Conservation (phyloP, 2,329 filamentous ascomycete species). For the Coleophoma cylindrospora region DNA sequence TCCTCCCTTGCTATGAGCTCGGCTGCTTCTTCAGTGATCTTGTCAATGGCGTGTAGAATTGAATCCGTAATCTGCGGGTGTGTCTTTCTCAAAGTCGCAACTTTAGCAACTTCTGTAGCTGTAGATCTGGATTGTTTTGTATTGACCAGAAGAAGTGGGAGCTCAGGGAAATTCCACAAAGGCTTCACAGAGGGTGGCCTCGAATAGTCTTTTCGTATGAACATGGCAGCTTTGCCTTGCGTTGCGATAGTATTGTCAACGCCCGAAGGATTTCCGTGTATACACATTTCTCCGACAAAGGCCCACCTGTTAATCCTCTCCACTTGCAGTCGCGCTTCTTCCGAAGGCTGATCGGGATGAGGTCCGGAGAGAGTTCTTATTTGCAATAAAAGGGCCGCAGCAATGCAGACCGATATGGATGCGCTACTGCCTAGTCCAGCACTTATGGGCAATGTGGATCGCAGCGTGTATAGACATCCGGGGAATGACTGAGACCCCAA, state of each 20-base stretch:
- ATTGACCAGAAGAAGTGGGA: slow-evolving; percentile 85
- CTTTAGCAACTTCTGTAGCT: slow-evolving; percentile 79
- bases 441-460: slow-evolving; percentile 89
- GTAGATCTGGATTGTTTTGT: slow-evolving; percentile 87
- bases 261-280: slow-evolving; percentile 93
- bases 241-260: slow-evolving; percentile 96
- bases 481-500: slow-evolving; percentile 75
- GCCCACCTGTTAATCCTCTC: slow-evolving; percentile 98
- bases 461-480: slow-evolving; percentile 81
- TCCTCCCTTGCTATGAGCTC: slow-evolving; percentile 51
- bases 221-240: slow-evolving; percentile 90
- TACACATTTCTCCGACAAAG: slow-evolving; percentile 94
- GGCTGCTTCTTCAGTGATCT: slow-evolving; percentile 53
- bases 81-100: slow-evolving; percentile 62
- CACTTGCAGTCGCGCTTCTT: slow-evolving; percentile 84
- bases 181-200: slow-evolving; percentile 73
- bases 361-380: slow-evolving; percentile 84
- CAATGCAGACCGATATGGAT: slow-evolving; percentile 87
- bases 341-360: slow-evolving; percentile 82
- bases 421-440: slow-evolving; percentile 90
- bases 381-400: slow-evolving; percentile 79
- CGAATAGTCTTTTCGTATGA: slow-evolving; percentile 72
- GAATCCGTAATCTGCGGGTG: slow-evolving; percentile 75
- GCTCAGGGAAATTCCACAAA: slow-evolving; percentile 83
- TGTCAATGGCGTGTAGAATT: slow-evolving; percentile 83